Percentiles rank a stretch among this genome's conserved stretches.
Evolutionary conservation across 2,329 filamentous ascomycete species (phyloP).

Genomic region (Verticillium tricorpus): DNA sequence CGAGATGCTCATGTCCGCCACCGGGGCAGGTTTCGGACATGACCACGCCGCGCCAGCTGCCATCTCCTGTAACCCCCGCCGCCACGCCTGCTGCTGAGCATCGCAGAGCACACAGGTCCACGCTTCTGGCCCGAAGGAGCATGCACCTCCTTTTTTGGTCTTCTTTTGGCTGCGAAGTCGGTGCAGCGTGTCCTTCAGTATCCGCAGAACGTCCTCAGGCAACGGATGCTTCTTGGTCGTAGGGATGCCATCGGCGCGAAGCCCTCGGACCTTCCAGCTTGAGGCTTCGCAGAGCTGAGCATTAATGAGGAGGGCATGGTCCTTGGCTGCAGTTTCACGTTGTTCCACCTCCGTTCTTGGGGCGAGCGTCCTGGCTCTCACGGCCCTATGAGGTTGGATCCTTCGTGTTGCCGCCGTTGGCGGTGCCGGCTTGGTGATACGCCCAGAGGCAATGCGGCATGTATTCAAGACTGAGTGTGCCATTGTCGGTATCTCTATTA

Average conservation of each 20-base stretch:
- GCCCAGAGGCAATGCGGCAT: background rate
- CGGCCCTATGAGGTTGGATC: background rate
- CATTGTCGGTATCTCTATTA: background rate
- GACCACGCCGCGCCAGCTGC: background rate
- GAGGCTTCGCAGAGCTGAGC: background rate
- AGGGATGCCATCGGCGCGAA: background rate
- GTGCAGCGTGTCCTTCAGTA: background rate
- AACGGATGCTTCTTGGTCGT: background rate
- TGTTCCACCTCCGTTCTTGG: background rate
- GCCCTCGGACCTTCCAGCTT: background rate
- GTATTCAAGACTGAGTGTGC: background rate
- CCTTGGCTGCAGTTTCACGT: background rate
- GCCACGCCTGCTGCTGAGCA: background rate
- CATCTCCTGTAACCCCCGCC: background rate
- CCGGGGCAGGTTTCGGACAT: background rate
- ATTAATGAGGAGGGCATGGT: background rate
- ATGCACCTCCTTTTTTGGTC: background rate
- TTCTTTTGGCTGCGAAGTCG: background rate
- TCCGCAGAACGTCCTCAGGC: background rate
- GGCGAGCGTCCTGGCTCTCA: background rate
- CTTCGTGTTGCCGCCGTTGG: background rate
- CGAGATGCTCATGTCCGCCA: background rate
- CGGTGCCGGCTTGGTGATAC: background rate
- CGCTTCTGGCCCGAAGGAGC: background rate
- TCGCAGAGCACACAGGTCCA: background rate